A percentile compares a stretch with the other conserved stretches of the same genome.
Conservation (phyloP, 2,329 filamentous ascomycete genomes). For the Neonectria sp. region DNA sequence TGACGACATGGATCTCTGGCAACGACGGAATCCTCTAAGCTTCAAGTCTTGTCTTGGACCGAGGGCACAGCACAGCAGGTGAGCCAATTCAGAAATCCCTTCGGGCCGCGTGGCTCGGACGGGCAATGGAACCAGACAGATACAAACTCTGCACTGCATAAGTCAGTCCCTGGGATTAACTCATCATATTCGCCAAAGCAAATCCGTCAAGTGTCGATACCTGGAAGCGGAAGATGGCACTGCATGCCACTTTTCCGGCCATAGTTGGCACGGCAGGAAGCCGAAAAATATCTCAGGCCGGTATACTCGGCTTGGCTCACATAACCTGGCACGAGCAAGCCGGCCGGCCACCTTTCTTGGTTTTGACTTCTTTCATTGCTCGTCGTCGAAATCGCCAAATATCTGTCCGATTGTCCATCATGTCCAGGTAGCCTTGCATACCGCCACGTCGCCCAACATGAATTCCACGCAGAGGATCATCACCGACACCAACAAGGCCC, state of each 20-base stretch:
- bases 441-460: conserved; percentile 32
- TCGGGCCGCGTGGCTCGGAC: not conserved
- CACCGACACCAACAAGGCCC: conserved; percentile 49
- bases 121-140: not conserved
- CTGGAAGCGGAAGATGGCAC: conserved; percentile 2
- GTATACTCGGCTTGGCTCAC: not conserved
- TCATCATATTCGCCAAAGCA: not conserved
- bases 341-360: not conserved
- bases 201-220: not conserved
- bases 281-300: not conserved
- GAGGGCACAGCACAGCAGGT: not conserved
- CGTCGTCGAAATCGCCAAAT: not conserved
- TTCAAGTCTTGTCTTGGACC: not conserved
- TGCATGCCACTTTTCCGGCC: not conserved
- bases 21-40: not conserved
- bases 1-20: not conserved
- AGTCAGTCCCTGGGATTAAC: not conserved
- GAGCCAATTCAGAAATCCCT: not conserved
- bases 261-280: not conserved
- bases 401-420: not conserved
- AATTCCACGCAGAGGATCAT: conserved; percentile 44
- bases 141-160: not conserved
- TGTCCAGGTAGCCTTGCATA: conserved; percentile 2
- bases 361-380: conserved; percentile 2
- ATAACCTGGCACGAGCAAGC: not conserved